A percentile compares a stretch with the other conserved stretches of the same genome.
These are phyloP conservation scores for Sporothrix brasiliensis DNA, from an alignment of 2,329 filamentous ascomycete species.

Conservation along the genomic window DNA sequence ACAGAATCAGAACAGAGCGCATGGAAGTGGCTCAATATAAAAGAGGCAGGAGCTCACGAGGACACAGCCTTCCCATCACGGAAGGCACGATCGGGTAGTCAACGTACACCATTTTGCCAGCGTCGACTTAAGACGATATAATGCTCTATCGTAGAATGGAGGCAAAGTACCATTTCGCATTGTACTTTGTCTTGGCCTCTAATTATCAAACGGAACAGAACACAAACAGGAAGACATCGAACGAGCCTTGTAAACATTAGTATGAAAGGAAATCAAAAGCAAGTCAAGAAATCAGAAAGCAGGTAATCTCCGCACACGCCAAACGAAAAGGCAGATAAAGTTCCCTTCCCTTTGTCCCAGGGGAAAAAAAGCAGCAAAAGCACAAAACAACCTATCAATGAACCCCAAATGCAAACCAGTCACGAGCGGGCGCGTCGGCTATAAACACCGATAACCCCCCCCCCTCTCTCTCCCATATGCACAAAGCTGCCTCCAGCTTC, in stretches of 20 bases:
- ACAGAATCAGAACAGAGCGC: neutral
- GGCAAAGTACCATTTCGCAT: neutral
- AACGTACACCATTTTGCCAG: neutral
- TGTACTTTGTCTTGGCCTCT: neutral
- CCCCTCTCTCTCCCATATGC: neutral
- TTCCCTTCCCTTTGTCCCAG: neutral
- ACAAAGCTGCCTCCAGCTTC: neutral
- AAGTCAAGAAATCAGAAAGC: too few species aligned
- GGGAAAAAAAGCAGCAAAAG: neutral
- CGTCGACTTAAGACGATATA: neutral
- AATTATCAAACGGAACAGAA: slow-evolving; percentile 14
- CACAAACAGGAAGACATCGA: neutral
- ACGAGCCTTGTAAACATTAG: neutral
- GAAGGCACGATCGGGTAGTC: slow-evolving; percentile 21
- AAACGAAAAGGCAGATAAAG: slow-evolving; percentile 10
- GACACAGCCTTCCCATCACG: neutral
- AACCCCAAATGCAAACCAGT: neutral
- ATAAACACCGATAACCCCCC: neutral
- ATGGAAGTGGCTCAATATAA: neutral
- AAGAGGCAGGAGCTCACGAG: neutral
- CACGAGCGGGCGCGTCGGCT: neutral
- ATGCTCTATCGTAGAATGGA: neutral
- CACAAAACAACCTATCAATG: neutral
- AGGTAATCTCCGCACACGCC: slow-evolving; percentile 17
- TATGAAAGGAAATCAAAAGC: neutral